A percentile compares a stretch with the other conserved stretches of the same genome.
These are phyloP conservation scores for Neofusicoccum cordaticola DNA, from an alignment of 2,329 filamentous ascomycete species.

Conservation along the genomic window DNA sequence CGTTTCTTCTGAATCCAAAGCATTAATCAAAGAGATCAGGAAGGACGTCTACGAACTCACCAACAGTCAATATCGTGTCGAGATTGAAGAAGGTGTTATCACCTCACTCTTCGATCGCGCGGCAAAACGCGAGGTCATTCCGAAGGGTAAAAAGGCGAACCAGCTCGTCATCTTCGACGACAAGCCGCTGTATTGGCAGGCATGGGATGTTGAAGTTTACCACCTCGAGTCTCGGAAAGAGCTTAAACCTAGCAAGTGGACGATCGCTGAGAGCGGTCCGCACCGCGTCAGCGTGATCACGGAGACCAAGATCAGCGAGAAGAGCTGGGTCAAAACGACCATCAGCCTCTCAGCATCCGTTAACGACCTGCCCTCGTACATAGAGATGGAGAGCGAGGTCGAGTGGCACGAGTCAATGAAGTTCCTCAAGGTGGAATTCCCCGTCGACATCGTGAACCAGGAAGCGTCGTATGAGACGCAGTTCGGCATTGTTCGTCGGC, in stretches of 20 bases:
- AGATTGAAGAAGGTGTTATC: conserved; percentile 72
- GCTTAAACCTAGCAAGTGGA: conserved; percentile 65
- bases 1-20: conserved; percentile 30
- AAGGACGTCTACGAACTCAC: conserved; percentile 71
- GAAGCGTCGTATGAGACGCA: conserved; percentile 95
- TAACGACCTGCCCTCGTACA: conserved; percentile 62
- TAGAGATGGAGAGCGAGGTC: conserved; percentile 82
- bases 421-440: conserved; percentile 98
- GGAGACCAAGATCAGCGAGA: conserved; percentile 80
- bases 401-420: conserved; percentile 97
- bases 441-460: conserved; percentile 83
- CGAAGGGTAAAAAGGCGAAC: conserved; percentile 72
- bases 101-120: conserved; percentile 77
- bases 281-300: conserved; percentile 80
- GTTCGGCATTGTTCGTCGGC: conserved; percentile 81
- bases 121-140: conserved; percentile 73
- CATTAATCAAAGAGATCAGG: conserved; percentile 50
- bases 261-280: conserved; percentile 67
- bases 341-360: conserved; percentile 73
- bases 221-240: conserved; percentile 84
- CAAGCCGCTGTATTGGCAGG: conserved; percentile 95
- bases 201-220: conserved; percentile 97
- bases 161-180: conserved; percentile 95
- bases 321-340: conserved; percentile 82
- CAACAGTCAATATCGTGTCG: conserved; percentile 73